Evolutionary conservation across 495 filamentous ascomycete species (phyloP).

Genomic region (Haplographium delicatum): DNA sequence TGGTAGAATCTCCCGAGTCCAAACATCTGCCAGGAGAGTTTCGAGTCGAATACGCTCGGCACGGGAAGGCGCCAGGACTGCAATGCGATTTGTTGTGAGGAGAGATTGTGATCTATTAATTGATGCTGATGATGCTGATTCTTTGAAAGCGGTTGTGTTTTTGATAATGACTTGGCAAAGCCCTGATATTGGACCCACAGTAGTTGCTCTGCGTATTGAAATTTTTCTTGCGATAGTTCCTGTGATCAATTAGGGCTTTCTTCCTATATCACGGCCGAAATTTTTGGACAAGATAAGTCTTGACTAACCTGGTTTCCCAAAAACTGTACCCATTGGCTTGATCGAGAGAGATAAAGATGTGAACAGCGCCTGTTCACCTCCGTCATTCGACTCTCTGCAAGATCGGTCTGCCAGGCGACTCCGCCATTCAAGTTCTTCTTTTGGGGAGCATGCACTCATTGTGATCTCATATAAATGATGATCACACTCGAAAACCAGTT

Average conservation of each 20-base stretch:
- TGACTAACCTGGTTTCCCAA: slow-evolving; percentile 55
- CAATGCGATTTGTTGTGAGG: slow-evolving; percentile 56
- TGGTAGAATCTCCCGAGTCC: slow-evolving; percentile 77
- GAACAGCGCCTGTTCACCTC: slow-evolving; percentile 40
- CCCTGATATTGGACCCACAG: slow-evolving; percentile 55
- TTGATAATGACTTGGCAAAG: slow-evolving; percentile 79
- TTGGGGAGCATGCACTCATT: slow-evolving; percentile 78
- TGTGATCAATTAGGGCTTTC: slow-evolving; percentile 22
- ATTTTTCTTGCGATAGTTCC: slow-evolving; percentile 68
- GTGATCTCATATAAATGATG: slow-evolving; percentile 79
- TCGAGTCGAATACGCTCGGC: slow-evolving; percentile 76
- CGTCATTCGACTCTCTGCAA: slow-evolving; percentile 38
- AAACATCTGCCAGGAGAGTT: slow-evolving; percentile 66
- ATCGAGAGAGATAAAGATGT: slow-evolving; percentile 63
- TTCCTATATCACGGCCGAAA: background rate
- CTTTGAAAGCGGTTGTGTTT: slow-evolving; percentile 72
- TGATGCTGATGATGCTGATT: slow-evolving; percentile 37
- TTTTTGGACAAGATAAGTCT: background rate
- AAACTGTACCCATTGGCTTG: slow-evolving; percentile 65
- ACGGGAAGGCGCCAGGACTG: slow-evolving; percentile 62
- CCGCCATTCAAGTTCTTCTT: slow-evolving; percentile 77
- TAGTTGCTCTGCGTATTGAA: slow-evolving; percentile 73
- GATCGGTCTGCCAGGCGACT: slow-evolving; percentile 42
- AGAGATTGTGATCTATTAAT: slow-evolving; percentile 70
- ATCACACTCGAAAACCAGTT: slow-evolving; percentile 76